A percentile compares a stretch with the other conserved stretches of the same genome.
Conservation (phyloP, 164 flowering plant genomes). For the Sedum album region DNA sequence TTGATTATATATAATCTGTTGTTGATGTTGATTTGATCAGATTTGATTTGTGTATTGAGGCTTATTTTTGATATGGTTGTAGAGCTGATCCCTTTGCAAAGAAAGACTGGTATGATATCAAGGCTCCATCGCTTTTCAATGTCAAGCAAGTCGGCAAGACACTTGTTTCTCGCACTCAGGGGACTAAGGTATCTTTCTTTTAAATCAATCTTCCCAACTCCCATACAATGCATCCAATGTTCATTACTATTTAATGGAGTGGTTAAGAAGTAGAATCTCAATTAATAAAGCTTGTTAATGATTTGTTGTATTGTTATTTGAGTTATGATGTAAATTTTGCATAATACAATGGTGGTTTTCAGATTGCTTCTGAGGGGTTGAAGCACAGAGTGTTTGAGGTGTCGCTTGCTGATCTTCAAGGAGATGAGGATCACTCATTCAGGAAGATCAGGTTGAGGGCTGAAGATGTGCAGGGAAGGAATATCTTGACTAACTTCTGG, state of each 20-base stretch:
- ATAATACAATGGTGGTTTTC: background rate
- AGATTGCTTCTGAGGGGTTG: background rate
- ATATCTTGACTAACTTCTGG: background rate
- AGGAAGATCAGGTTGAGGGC: background rate
- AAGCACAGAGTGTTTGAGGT: background rate
- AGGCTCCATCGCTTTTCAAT: slow-evolving; percentile 64
- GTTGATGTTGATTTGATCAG: background rate
- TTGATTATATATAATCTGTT: background rate
- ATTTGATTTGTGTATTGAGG: background rate
- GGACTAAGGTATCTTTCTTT: slow-evolving; percentile 56
- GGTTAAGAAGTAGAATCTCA: too few relatives aligned
- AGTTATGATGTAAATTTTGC: background rate
- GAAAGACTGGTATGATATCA: slow-evolving; percentile 93
- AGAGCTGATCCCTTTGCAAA: slow-evolving; percentile 79
- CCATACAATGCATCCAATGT: too few relatives aligned
- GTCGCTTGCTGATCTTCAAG: background rate
- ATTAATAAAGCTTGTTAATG: too few relatives aligned
- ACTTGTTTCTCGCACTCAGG: slow-evolving; percentile 86
- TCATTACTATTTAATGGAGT: too few relatives aligned
- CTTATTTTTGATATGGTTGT: background rate
- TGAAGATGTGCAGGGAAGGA: background rate
- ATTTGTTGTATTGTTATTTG: too few relatives aligned
- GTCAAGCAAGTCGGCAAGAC: slow-evolving; percentile 68
- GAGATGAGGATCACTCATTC: background rate
- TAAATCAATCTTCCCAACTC: too few relatives aligned